These are phyloP conservation scores for Pseudopediastrum boryanum DNA, from an alignment of 139 green algal species.

Conservation along the genomic window DNA sequence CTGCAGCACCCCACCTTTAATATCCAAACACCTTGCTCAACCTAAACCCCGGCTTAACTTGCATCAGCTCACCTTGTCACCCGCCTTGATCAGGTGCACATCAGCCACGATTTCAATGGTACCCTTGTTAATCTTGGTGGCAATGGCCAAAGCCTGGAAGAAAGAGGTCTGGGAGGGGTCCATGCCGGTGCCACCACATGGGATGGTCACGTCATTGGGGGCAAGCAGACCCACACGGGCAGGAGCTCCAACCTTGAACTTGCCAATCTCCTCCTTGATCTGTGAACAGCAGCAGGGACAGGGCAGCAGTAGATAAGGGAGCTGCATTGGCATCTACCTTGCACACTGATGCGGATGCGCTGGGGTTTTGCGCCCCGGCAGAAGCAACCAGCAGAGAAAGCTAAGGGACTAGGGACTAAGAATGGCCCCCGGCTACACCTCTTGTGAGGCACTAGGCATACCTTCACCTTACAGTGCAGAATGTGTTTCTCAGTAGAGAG, in stretches of 20 bases:
- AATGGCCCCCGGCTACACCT: too few species aligned
- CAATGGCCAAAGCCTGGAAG: constrained; percentile 99
- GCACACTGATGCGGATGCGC: too few species aligned
- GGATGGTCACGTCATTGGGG: constrained; percentile 89
- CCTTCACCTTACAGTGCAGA: too few species aligned
- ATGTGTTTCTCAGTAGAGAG: too few species aligned
- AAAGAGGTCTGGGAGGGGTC: constrained; percentile 99
- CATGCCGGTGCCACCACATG: constrained; percentile 92
- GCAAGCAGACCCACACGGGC: constrained; percentile 92
- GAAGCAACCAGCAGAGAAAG: too few species aligned
- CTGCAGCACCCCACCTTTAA: too few species aligned
- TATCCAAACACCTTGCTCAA: too few species aligned
- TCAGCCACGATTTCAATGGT: constrained; percentile 96
- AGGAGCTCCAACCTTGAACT: constrained; percentile 91
- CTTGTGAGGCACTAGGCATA: too few species aligned
- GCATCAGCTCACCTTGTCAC: constrained; percentile 78
- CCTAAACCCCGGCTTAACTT: too few species aligned
- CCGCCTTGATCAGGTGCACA: constrained; percentile 86
- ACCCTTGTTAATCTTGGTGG: constrained; percentile 99
- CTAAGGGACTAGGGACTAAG: too few species aligned
- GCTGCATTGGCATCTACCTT: too few species aligned
- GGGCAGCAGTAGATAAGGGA: background rate
- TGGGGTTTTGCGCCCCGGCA: too few species aligned
- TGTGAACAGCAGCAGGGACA: constrained; percentile 22
- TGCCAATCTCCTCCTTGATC: constrained; percentile 82